A percentile compares a stretch with the other conserved stretches of the same genome.
Conservation (phyloP, 345 rosid species). For the Brassica rapa region DNA sequence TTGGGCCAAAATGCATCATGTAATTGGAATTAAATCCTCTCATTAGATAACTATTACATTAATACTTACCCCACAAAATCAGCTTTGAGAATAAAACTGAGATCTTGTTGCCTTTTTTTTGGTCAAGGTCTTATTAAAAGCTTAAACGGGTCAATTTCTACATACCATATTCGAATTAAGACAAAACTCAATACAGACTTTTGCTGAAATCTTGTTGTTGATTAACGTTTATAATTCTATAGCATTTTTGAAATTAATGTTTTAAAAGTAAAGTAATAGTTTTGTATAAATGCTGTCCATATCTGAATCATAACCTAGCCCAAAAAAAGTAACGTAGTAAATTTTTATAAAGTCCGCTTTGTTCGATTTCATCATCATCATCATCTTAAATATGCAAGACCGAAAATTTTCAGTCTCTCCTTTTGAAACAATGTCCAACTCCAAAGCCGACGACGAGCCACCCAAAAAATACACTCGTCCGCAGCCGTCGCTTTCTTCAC, state of each 20-base stretch:
- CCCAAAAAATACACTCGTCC: not conserved
- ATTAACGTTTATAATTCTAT: conserved; percentile 49
- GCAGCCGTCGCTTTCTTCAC: not conserved
- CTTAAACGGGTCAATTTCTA: not conserved
- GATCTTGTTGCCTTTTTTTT: not conserved
- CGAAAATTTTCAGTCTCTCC: not conserved
- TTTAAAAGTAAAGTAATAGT: not conserved
- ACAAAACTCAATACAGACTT: not conserved
- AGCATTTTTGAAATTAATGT: conserved; percentile 39
- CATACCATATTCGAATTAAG: not conserved
- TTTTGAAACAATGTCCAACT: not conserved
- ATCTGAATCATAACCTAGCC: not conserved
- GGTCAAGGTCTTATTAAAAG: not conserved
- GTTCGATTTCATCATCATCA: too few relatives aligned
- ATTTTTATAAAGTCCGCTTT: too few relatives aligned
- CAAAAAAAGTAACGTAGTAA: too few relatives aligned
- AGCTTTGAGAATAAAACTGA: not conserved
- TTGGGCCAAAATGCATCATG: not conserved
- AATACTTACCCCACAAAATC: not conserved
- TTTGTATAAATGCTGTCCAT: not conserved
- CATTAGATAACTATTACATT: not conserved
- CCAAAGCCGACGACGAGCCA: not conserved
- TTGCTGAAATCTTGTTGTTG: not conserved
- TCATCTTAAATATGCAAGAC: not conserved
- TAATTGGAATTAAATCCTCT: not conserved